phyloP scores from a whole-genome alignment of 2,329 filamentous ascomycete species.

The Xylariomycetidae sp. region DNA sequence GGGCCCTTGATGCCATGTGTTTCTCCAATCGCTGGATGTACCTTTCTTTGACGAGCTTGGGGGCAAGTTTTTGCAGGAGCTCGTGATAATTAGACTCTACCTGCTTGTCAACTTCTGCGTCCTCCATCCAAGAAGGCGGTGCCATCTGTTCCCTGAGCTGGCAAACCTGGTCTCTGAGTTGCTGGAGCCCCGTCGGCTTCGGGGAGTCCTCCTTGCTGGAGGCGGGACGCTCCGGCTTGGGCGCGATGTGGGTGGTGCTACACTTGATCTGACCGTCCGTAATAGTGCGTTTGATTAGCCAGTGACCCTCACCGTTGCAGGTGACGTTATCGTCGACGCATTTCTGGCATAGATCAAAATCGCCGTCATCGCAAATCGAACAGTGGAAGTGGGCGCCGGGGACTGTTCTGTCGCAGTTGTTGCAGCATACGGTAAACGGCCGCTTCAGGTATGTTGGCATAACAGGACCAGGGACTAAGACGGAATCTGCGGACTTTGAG shows the following conservation, averaged over 20 bases:
- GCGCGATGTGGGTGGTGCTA: conserved; percentile 77
- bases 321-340: conserved; percentile 72
- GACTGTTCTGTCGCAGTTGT: conserved; percentile 75
- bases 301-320: conserved; percentile 76
- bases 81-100: too few relatives aligned
- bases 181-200: too few relatives aligned
- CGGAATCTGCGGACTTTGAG: conserved; percentile 1
- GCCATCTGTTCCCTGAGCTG: not conserved
- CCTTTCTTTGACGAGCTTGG: too few relatives aligned
- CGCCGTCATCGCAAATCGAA: conserved; percentile 84
- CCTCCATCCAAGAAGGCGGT: too few relatives aligned
- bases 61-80: too few relatives aligned
- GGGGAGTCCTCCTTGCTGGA: conserved; percentile 12
- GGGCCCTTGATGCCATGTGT: too few relatives aligned
- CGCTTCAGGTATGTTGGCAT: conserved; percentile 14
- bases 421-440: conserved; percentile 86
- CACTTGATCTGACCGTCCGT: conserved; percentile 72
- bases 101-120: too few relatives aligned
- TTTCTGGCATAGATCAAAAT: conserved; percentile 83
- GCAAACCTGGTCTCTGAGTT: too few relatives aligned
- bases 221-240: conserved; percentile 44
- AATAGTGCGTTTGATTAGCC: conserved; percentile 88
- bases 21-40: too few relatives aligned
- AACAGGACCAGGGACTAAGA: not conserved
- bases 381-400: conserved; percentile 88